These are phyloP conservation scores for Claviceps fusiformis DNA, from an alignment of 2,329 filamentous ascomycete species.

Conservation along the genomic window DNA sequence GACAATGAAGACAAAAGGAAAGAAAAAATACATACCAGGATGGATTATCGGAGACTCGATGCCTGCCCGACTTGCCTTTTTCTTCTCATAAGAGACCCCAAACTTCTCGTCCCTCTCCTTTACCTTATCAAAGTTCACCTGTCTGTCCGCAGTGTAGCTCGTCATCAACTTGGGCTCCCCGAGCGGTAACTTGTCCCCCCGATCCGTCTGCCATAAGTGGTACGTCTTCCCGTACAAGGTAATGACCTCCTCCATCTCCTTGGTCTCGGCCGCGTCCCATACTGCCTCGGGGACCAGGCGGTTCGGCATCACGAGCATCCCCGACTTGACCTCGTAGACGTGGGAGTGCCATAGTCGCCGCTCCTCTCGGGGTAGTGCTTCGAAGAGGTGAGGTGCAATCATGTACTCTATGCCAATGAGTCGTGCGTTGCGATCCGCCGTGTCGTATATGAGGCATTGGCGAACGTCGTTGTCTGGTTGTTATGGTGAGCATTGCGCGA, in stretches of 20 bases:
- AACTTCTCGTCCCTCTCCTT: constrained; percentile 32
- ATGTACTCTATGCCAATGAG: constrained; percentile 84
- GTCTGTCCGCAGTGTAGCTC: constrained; percentile 34
- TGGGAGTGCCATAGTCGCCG: constrained; percentile 69
- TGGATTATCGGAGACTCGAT: constrained; percentile 30
- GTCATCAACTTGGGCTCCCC: constrained; percentile 42
- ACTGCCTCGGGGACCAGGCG: constrained; percentile 40
- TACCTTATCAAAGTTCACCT: constrained; percentile 34
- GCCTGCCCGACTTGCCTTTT: constrained; percentile 28
- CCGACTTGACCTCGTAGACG: constrained; percentile 60
- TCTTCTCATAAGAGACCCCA: constrained; percentile 29
- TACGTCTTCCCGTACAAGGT: constrained; percentile 71
- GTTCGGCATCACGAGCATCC: constrained; percentile 68
- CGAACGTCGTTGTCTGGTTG: constrained; percentile 45
- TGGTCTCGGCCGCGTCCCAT: constrained; percentile 66
- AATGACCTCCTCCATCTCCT: constrained; percentile 67
- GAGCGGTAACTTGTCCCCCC: constrained; percentile 45
- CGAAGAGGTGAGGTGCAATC: constrained; percentile 58
- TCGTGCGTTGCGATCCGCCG: constrained; percentile 48
- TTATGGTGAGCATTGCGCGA: neutral
- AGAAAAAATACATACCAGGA: constrained; percentile 16
- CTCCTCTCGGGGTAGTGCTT: constrained; percentile 51
- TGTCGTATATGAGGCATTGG: constrained; percentile 78
- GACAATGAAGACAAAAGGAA: neutral
- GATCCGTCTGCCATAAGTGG: constrained; percentile 77